Evolutionary conservation across 2,329 filamentous ascomycete genomes (phyloP), one percentile per base, ranked within the genome.

Genomic region (Verticillium longisporum): DNA sequence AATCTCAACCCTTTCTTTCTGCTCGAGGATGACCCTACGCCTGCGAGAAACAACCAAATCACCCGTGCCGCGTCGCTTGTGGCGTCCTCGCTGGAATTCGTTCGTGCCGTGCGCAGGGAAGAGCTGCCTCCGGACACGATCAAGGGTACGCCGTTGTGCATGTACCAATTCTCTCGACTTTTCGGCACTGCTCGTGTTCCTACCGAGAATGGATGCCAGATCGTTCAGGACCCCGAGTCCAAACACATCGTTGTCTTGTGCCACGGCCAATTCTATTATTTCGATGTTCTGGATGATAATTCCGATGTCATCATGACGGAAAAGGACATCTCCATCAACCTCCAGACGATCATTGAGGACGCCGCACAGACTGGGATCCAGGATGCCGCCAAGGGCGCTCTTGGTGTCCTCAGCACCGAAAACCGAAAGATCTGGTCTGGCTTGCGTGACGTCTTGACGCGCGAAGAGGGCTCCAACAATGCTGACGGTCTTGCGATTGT

Each of bases 1-100:
- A 98, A 99, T 76, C 79, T 99, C 66, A 99, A 99, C 71, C 95
- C 95, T 0, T 99, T 99, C 78, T 99, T 99, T 78, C 80, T 99
- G 61, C 82, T 99, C 59, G 95, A 97, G 75, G 95, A 99, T 79
- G 95, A 99, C 70, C 95, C 95, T 0, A 99, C 95, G 1, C 95
- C 95, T 2, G 93, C 94, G 55, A 86, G 95, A 65, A 97, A 97
- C 77, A 95, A 98, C 72, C 95, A 99, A 74, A 92, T 98, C 66
- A 98, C 92, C 21, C 87, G 95, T 61, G 93, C 95, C 11, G 94
- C 95, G 0, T 98, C 95, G 0, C 80, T 99, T 55, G 91, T 96
- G 0, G 86, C 95, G 15, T 99, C 95, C 3, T 88, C 95, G 4
- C 79, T 98, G 36, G 90, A 92, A 56, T 98, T 99, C 68, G 93